Evolutionary conservation across 2,329 filamentous ascomycete genomes (phyloP).

Genomic region (Pezicula neosporulosa): DNA sequence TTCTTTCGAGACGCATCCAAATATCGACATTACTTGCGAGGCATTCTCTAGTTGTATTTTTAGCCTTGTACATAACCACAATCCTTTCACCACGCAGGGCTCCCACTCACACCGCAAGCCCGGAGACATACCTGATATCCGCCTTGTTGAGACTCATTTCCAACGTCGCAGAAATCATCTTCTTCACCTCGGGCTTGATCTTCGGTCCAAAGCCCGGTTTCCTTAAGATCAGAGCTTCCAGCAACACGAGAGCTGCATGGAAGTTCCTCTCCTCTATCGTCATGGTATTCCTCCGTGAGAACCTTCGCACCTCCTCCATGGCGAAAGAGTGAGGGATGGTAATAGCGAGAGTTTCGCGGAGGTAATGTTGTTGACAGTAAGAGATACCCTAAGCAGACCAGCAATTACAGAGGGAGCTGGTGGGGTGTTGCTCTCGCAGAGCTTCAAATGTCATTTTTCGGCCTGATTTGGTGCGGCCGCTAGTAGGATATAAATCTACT

Average conservation of each 20-base stretch:
- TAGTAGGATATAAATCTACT: too few species aligned
- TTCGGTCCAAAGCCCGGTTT: conserved; percentile 54
- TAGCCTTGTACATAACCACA: not conserved
- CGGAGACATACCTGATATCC: conserved; percentile 49
- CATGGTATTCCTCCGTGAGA: conserved; percentile 28
- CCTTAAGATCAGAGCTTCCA: conserved; percentile 58
- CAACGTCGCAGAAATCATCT: conserved; percentile 56
- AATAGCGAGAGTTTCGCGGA: not conserved
- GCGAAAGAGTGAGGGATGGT: not conserved
- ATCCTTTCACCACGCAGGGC: not conserved
- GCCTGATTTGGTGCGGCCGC: not conserved
- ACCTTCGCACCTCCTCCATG: not conserved
- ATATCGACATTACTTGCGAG: conserved; percentile 61
- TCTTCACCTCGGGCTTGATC: conserved; percentile 50
- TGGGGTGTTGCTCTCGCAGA: not conserved
- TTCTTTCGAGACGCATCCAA: conserved; percentile 62
- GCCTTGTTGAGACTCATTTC: conserved; percentile 59
- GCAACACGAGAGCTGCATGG: conserved; percentile 54
- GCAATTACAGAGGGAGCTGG: not conserved
- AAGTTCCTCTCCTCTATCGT: conserved; percentile 64
- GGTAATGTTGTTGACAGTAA: not conserved
- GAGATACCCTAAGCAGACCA: not conserved
- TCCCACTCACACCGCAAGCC: not conserved
- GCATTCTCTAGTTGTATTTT: conserved; percentile 42
- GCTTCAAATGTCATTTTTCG: not conserved